Percentiles rank a stretch among this genome's conserved stretches.
These are phyloP conservation scores for Geotrichum carabidarum DNA, from an alignment of 1,139 yeast genomes.

Conservation along the genomic window DNA sequence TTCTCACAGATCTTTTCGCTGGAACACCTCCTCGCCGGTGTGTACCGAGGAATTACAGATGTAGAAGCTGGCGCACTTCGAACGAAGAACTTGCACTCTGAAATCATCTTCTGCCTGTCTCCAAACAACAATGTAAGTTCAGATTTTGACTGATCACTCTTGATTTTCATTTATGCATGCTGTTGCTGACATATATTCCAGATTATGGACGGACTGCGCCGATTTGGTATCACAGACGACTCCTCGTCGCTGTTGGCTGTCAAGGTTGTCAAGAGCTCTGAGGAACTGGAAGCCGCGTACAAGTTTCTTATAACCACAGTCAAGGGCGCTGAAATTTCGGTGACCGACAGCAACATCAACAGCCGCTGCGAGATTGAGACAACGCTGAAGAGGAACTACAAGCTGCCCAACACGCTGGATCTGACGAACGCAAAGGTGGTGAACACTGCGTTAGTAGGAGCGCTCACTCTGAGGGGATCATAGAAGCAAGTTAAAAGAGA, in stretches of 20 bases:
- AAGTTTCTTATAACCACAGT: conserved; percentile 18
- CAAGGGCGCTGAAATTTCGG: conserved; percentile 28
- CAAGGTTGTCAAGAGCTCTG: conserved; percentile 31
- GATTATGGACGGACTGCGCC: conserved; percentile 45
- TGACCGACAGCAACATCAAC: conserved; percentile 37
- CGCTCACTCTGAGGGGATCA: conserved; percentile 19
- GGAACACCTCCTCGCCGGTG: conserved; percentile 49
- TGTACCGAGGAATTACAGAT: conserved; percentile 49
- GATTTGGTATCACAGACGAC: conserved; percentile 45
- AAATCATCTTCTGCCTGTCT: conserved; percentile 48
- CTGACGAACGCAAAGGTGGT: conserved; percentile 10
- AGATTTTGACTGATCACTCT: no score
- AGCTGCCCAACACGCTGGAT: conserved; percentile 25
- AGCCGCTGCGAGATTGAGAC: conserved; percentile 34
- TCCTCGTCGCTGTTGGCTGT: conserved; percentile 38
- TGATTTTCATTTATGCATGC: not conserved
- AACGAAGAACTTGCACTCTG: conserved; percentile 50
- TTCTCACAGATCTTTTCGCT: conserved; percentile 32
- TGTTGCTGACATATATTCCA: not conserved
- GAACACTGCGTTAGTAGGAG: conserved; percentile 19
- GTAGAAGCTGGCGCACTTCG: conserved; percentile 39
- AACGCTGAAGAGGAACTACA: conserved; percentile 37
- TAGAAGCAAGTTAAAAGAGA: not conserved
- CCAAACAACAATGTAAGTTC: conserved; percentile 43
- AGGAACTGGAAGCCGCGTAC: conserved; percentile 8